phyloP scores from a whole-genome alignment of 148 eudicot species.

The Heliamphora exappendiculata region DNA sequence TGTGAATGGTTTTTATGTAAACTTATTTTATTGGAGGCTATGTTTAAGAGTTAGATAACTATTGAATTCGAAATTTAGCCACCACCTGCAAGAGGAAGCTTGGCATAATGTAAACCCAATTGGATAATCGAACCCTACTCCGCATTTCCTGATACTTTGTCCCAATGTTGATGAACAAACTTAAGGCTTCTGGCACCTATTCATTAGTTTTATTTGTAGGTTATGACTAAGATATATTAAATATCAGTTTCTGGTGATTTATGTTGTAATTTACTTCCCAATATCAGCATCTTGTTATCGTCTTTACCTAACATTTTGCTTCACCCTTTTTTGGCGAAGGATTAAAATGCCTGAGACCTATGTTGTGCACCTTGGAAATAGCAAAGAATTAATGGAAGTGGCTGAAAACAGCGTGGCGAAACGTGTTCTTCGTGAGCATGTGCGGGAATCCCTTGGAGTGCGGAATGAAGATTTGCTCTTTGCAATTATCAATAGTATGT shows the following conservation, averaged over 20 bases:
- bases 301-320: not conserved
- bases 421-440: conserved; percentile 75
- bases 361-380: conserved; percentile 97
- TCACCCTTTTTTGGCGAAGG: conserved; percentile 29
- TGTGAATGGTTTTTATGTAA: not conserved
- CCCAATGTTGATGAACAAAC: not conserved
- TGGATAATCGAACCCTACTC: not conserved
- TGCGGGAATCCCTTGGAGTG: conserved; percentile 75
- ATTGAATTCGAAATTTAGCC: not conserved
- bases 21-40: not conserved
- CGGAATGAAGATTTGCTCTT: conserved; percentile 76
- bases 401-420: conserved; percentile 79
- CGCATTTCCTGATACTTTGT: not conserved
- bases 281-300: not conserved
- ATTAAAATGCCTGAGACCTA: conserved; percentile 82
- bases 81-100: not conserved
- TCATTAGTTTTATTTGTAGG: not conserved
- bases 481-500: conserved; percentile 79
- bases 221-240: too few relatives aligned
- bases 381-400: conserved; percentile 84
- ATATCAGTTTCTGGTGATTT: not conserved
- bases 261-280: conserved; percentile 1
- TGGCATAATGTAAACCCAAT: not conserved
- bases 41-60: not conserved
- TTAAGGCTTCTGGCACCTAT: not conserved